Percentiles rank a stretch among this genome's conserved stretches.
Conservation (phyloP, 139 green algal genomes). For the Trebouxia sp. region DNA sequence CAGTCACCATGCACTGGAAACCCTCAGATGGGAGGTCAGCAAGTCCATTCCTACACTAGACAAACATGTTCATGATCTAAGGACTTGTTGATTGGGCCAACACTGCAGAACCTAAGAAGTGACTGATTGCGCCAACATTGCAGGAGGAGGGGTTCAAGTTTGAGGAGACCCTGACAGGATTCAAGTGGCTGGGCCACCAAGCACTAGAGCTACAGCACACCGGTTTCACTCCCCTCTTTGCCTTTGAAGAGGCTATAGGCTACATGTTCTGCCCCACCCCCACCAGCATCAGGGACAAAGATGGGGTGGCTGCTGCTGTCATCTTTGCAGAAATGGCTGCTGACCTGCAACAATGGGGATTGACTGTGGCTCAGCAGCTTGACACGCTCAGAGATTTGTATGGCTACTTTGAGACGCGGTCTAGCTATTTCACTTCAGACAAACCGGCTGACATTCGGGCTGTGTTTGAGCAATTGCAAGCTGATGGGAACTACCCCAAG, state of each 20-base stretch:
- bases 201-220: constrained; percentile 59
- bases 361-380: constrained; percentile 45
- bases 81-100: no score
- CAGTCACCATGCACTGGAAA: no score
- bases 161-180: constrained; percentile 74
- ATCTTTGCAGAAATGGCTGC: constrained; percentile 74
- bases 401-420: constrained; percentile 55
- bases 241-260: constrained; percentile 83
- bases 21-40: no score
- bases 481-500: constrained; percentile 21
- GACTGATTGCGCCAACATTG: no score
- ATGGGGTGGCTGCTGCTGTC: constrained; percentile 67
- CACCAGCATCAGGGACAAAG: constrained; percentile 29
- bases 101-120: no score
- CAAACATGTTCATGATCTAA: no score
- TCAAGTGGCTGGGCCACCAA: constrained; percentile 83
- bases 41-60: no score
- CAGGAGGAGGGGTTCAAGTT: constrained; percentile 32
- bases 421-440: constrained; percentile 30
- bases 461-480: constrained; percentile 61
- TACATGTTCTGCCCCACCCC: constrained; percentile 57
- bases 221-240: constrained; percentile 67
- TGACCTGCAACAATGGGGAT: constrained; percentile 40
- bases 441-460: constrained; percentile 48
- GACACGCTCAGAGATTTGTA: constrained; percentile 11